These are phyloP conservation scores for Dactylellina haptotyla DNA, from an alignment of 2,329 filamentous ascomycete species.

Conservation along the genomic window DNA sequence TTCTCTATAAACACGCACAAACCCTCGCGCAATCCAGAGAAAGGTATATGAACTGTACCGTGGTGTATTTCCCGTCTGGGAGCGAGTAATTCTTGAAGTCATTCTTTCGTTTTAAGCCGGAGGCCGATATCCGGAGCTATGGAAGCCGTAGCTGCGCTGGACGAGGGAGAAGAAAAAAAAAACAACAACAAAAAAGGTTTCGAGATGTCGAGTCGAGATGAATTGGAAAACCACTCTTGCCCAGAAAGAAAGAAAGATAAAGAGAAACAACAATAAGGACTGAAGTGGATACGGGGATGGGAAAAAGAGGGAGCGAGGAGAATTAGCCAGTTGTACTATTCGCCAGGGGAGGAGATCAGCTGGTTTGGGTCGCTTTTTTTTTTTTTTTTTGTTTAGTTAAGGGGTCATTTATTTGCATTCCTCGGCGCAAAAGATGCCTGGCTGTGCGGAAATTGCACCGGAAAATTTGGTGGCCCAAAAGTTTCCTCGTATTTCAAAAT, in stretches of 20 bases:
- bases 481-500: not conserved
- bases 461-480: not conserved
- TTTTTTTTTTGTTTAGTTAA: no score
- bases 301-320: not conserved
- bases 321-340: conserved; percentile 11
- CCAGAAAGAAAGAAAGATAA: conserved; percentile 9
- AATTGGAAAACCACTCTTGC: conserved; percentile 17
- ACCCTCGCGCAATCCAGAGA: conserved; percentile 11
- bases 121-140: conserved; percentile 35
- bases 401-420: not conserved
- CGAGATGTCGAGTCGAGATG: conserved; percentile 16
- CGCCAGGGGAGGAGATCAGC: not conserved
- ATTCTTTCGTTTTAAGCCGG: conserved; percentile 31
- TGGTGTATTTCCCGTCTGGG: conserved; percentile 66
- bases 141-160: conserved; percentile 43
- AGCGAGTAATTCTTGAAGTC: conserved; percentile 62
- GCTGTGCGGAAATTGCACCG: conserved; percentile 5
- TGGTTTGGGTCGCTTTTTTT: no score
- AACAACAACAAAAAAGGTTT: conserved; percentile 8
- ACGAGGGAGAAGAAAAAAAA: not conserved
- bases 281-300: conserved; percentile 6
- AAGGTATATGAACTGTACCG: conserved; percentile 62
- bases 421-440: not conserved
- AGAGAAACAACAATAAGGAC: not conserved
- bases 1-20: no score